Evolutionary conservation across 2,329 filamentous ascomycete species (phyloP), one percentile per base, ranked within the genome.

Genomic region (Ascochyta viciae-villosae): DNA sequence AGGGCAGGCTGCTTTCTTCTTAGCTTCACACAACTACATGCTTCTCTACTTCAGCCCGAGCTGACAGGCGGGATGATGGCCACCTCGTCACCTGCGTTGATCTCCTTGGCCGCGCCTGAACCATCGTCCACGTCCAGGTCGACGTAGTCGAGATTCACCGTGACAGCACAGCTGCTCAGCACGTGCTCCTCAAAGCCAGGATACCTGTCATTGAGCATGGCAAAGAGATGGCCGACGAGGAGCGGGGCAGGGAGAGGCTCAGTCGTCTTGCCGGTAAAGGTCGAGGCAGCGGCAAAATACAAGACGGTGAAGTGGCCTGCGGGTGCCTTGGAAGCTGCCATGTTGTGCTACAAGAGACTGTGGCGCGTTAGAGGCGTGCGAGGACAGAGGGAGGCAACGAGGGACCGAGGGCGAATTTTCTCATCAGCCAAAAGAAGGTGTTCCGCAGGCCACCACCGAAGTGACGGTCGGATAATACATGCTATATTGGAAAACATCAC

Each of bases 21-120:
- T 38, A 15, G 6, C 31, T 38, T 33, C 33, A 24, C 24, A 31
- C 6, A 13, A 16, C 13, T n/a, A 3, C 31, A 26, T 15, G 12
- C 9, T 31, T 29, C 16, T 27, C 16, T 23, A 22, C n/a, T n/a
- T 83, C 74, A 95, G 4, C 91, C 91, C 34, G 91, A 92, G 80
- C 91, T 96, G 63, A 96, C 92, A 9, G 92, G 91, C 31, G 92
- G 91, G 54, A 96, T 94, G 33, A 96, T 89, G 38, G 89, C 92
- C 51, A 96, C 90, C 78, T 96, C 92, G 71, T 96, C 91, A 26
- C 88, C 90, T 60, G 86, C 85, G 47, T 86, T 77, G 54, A 96
- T 89, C 52, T 85, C 72, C 24, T 80, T 64, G 15, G 77, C 77
- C 42, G 76, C 76, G 12, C 74, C 74, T 16, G 75, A 75, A 29